Percentiles rank a stretch among this genome's conserved stretches.
These are phyloP conservation scores for Geosmithia putterillii DNA, from an alignment of 2,329 filamentous ascomycete species.

Conservation along the genomic window DNA sequence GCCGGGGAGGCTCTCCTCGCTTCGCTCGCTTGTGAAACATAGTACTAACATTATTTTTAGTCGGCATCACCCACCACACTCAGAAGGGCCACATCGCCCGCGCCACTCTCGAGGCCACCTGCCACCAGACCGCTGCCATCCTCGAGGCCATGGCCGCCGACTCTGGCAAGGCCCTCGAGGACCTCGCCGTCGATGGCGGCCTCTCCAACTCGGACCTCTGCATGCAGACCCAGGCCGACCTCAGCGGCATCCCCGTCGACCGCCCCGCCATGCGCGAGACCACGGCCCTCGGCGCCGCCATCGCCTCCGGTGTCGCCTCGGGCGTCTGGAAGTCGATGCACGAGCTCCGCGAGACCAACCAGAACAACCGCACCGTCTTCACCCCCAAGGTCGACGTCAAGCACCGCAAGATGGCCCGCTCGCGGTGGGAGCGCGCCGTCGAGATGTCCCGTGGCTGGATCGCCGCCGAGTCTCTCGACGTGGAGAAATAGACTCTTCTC, in stretches of 20 bases:
- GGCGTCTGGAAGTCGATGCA: conserved; percentile 63
- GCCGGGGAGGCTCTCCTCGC: no score
- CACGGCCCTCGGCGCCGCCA: conserved; percentile 69
- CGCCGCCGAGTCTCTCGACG: no score
- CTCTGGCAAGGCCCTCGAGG: conserved; percentile 55
- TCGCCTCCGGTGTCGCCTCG: conserved; percentile 69
- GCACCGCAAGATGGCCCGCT: conserved; percentile 51
- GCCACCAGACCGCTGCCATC: conserved; percentile 75
- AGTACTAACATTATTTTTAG: background rate
- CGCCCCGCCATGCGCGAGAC: conserved; percentile 75
- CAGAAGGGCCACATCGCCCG: conserved; percentile 66
- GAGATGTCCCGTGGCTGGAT: conserved; percentile 69
- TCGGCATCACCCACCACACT: conserved; percentile 67
- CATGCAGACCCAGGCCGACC: conserved; percentile 73
- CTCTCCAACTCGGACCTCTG: conserved; percentile 72
- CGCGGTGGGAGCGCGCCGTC: conserved; percentile 64
- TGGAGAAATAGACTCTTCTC: no score
- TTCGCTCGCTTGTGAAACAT: background rate
- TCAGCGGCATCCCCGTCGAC: conserved; percentile 68
- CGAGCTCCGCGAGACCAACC: conserved; percentile 61
- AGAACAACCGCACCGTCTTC: conserved; percentile 55
- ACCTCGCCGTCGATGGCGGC: conserved; percentile 67
- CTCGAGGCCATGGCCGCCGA: conserved; percentile 73
- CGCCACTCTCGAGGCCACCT: conserved; percentile 69
- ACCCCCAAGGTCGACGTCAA: conserved; percentile 48